A percentile compares a stretch with the other conserved stretches of the same genome.
These are phyloP conservation scores for Boletus sensibilis DNA, from an alignment of 768 basidiomycete species.

Conservation along the genomic window DNA sequence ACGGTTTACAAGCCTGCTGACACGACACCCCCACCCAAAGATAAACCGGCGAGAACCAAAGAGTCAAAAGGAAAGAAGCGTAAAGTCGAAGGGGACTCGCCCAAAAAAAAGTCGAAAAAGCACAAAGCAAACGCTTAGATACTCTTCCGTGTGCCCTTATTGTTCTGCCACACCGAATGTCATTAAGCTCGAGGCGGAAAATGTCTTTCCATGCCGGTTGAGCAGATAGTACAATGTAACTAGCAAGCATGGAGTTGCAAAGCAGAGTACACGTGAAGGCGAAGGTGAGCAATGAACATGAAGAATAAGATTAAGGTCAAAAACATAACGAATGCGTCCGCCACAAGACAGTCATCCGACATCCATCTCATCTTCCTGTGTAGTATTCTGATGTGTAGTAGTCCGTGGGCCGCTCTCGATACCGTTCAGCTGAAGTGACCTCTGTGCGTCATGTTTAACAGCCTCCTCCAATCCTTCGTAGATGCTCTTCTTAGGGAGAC, in stretches of 20 bases:
- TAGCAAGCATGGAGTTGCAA: conserved; percentile 24
- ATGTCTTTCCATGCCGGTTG: conserved; percentile 8
- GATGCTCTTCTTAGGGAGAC: conserved; percentile 73
- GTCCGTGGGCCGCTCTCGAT: conserved; percentile 29
- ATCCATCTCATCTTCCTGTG: conserved; percentile 63
- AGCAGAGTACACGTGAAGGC: conserved; percentile 25
- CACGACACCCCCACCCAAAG: background rate
- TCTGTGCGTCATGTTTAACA: conserved; percentile 40
- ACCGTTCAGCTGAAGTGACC: conserved; percentile 20
- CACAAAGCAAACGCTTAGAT: conserved; percentile 32
- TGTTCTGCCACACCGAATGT: background rate
- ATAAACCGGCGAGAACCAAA: conserved; percentile 17
- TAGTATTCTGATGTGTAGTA: conserved; percentile 42
- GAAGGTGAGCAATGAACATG: conserved; percentile 27
- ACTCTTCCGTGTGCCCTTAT: background rate
- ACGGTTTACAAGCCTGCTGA: conserved; percentile 23
- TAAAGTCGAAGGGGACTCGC: conserved; percentile 46
- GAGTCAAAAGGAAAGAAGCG: conserved; percentile 40
- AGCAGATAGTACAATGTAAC: conserved; percentile 20
- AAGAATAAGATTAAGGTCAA: conserved; percentile 26
- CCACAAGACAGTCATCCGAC: conserved; percentile 45
- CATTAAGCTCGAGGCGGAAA: conserved; percentile 5
- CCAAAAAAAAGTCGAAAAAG: conserved; percentile 53
- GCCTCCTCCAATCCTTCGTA: conserved; percentile 75
- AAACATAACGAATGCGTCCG: conserved; percentile 5